Percentiles rank a stretch among this genome's conserved stretches.
Conservation (phyloP, 805 yeast genomes). For the Wickerhamiella vanderwaltii region DNA sequence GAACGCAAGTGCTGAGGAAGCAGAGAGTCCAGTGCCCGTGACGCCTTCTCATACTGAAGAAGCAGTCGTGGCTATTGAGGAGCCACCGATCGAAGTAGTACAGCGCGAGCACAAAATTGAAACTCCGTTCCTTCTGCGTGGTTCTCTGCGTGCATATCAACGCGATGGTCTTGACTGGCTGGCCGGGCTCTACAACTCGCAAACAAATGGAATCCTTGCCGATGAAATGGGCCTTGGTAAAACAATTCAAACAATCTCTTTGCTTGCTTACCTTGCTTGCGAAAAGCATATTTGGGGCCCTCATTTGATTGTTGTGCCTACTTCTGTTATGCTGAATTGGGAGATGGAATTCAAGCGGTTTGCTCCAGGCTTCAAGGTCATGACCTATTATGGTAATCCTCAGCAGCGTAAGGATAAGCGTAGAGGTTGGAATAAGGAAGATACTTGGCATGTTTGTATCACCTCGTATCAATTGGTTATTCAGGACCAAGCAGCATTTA, state of each 20-base stretch:
- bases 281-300: constrained; percentile 97
- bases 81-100: neutral
- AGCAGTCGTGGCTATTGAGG: constrained; percentile 1
- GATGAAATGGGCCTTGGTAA: constrained; percentile 98
- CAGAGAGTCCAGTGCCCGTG: constrained; percentile 11
- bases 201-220: constrained; percentile 92
- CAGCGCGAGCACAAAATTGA: constrained; percentile 34
- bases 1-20: constrained; percentile 13
- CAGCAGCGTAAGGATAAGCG: constrained; percentile 93
- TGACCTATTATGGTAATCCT: constrained; percentile 94
- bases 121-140: constrained; percentile 59
- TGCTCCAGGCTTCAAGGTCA: constrained; percentile 93
- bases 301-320: constrained; percentile 91
- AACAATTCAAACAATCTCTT: constrained; percentile 88
- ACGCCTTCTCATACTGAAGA: constrained; percentile 10
- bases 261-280: constrained; percentile 79
- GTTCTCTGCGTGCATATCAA: constrained; percentile 79
- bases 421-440: constrained; percentile 95
- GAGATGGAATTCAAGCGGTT: constrained; percentile 98
- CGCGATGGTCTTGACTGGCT: constrained; percentile 96
- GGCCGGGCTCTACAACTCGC: constrained; percentile 81
- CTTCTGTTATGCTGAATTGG: constrained; percentile 96
- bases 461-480: constrained; percentile 96
- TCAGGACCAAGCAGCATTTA: constrained; percentile 89
- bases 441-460: constrained; percentile 91